Percentiles rank a stretch among this genome's conserved stretches.
Evolutionary conservation across 148 eudicot species (phyloP).

Genomic region (Persicaria maculosa): DNA sequence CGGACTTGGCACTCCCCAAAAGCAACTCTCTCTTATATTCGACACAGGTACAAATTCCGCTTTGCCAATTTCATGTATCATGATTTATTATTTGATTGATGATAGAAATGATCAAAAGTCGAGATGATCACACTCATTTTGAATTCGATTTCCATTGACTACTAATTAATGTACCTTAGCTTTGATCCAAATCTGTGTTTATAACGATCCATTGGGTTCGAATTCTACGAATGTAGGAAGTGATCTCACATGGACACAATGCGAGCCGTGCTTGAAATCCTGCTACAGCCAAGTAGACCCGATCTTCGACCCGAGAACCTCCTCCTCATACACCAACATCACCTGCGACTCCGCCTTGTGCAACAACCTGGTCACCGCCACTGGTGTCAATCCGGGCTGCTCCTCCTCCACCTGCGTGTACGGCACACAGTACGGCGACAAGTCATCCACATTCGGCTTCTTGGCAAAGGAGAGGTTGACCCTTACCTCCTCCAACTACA

Average conservation of each 20-base stretch:
- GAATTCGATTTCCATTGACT: neutral
- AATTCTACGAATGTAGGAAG: slow-evolving; percentile 20
- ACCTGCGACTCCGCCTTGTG: slow-evolving; percentile 46
- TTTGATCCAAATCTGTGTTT: neutral
- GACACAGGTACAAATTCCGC: slow-evolving; percentile 60
- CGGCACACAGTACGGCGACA: slow-evolving; percentile 60
- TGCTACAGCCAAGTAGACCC: slow-evolving; percentile 55
- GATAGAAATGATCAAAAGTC: too few relatives aligned
- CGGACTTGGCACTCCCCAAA: slow-evolving; percentile 55
- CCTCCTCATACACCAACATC: slow-evolving; percentile 47
- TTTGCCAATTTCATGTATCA: too few relatives aligned
- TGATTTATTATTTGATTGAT: too few relatives aligned
- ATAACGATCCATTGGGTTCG: neutral
- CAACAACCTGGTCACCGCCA: slow-evolving; percentile 37
- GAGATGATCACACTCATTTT: neutral
- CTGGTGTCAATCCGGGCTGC: slow-evolving; percentile 45
- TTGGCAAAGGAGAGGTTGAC: slow-evolving; percentile 14
- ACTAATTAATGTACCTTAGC: neutral
- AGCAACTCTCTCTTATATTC: slow-evolving; percentile 47
- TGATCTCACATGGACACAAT: slow-evolving; percentile 49
- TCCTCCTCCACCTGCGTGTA: slow-evolving; percentile 43
- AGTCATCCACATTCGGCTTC: slow-evolving; percentile 49
- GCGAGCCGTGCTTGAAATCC: slow-evolving; percentile 46
- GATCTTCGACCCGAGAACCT: slow-evolving; percentile 40
- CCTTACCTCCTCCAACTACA: neutral